Conservation (phyloP, 768 basidiomycete species). For the Leucosporidium yakuticum region DNA sequence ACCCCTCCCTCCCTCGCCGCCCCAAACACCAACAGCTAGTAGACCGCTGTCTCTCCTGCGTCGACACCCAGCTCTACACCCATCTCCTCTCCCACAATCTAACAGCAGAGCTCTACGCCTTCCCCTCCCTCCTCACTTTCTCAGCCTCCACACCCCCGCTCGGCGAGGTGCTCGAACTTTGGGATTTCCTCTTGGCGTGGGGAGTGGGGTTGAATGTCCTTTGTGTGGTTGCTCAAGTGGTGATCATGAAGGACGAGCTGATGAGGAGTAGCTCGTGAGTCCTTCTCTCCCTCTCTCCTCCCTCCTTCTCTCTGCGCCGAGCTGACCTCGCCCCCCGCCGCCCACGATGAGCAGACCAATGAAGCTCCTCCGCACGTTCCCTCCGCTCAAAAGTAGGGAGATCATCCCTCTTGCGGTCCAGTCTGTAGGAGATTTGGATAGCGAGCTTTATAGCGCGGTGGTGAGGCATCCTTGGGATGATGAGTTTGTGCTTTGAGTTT, state of each 20-base stretch:
- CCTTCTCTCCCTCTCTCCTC: neutral
- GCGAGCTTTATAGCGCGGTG: constrained; percentile 79
- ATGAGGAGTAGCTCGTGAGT: constrained; percentile 68
- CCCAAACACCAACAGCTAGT: constrained; percentile 58
- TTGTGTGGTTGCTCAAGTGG: constrained; percentile 90
- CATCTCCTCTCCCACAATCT: constrained; percentile 84
- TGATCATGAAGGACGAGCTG: constrained; percentile 82
- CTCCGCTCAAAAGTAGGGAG: constrained; percentile 75
- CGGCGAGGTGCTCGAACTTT: constrained; percentile 85
- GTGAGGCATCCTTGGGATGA: constrained; percentile 70
- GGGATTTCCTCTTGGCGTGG: constrained; percentile 96
- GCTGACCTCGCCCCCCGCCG: neutral
- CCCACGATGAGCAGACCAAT: constrained; percentile 61
- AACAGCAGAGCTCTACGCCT: constrained; percentile 93
- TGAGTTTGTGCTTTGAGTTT: neutral
- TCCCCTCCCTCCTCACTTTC: constrained; percentile 88
- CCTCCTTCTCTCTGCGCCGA: neutral
- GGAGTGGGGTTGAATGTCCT: constrained; percentile 94
- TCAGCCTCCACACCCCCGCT: constrained; percentile 96
- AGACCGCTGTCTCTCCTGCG: constrained; percentile 82
- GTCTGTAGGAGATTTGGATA: constrained; percentile 81
- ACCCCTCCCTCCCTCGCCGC: neutral
- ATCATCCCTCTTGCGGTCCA: constrained; percentile 91
- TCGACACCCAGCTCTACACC: constrained; percentile 77
- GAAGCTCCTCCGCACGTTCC: constrained; percentile 87